Conservation (phyloP, 2,329 filamentous ascomycete genomes). For the Onygenales sp. region DNA sequence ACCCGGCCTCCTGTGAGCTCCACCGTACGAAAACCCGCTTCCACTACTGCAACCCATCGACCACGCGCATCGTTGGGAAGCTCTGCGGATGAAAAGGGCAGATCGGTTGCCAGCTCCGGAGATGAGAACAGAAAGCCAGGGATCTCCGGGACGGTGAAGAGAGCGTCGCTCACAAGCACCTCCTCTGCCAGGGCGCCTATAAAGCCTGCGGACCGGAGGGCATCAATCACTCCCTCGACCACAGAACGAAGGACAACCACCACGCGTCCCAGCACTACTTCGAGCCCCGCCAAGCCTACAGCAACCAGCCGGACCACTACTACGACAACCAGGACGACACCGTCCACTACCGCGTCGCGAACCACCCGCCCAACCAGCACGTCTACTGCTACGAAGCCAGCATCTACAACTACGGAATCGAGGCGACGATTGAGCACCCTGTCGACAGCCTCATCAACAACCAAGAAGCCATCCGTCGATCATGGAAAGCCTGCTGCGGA, state of each 20-base stretch:
- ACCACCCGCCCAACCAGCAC: background rate
- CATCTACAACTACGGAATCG: background rate
- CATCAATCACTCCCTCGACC: conserved; percentile 27
- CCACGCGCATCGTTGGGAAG: conserved; percentile 34
- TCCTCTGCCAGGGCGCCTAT: conserved; percentile 26
- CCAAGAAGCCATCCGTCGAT: conserved; percentile 7
- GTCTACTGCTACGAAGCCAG: background rate
- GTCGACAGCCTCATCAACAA: conserved; percentile 5
- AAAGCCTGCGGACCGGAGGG: conserved; percentile 26
- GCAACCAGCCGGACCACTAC: conserved; percentile 11
- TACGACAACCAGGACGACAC: conserved; percentile 12
- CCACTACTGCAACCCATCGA: conserved; percentile 28
- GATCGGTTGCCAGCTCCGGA: conserved; percentile 33
- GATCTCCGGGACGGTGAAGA: conserved; percentile 34
- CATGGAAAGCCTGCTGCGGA: background rate
- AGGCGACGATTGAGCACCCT: background rate
- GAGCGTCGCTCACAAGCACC: conserved; percentile 34
- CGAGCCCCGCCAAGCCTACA: conserved; percentile 23
- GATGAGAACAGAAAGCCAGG: conserved; percentile 33
- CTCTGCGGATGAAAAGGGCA: conserved; percentile 34
- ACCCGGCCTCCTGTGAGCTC: conserved; percentile 30
- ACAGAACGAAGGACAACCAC: conserved; percentile 23
- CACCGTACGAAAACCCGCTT: conserved; percentile 15
- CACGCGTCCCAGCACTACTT: conserved; percentile 21
- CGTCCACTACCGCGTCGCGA: conserved; percentile 13